Base-by-base conservation (phyloP, 148 eudicot species). In the Arbutus unedo region DNA sequence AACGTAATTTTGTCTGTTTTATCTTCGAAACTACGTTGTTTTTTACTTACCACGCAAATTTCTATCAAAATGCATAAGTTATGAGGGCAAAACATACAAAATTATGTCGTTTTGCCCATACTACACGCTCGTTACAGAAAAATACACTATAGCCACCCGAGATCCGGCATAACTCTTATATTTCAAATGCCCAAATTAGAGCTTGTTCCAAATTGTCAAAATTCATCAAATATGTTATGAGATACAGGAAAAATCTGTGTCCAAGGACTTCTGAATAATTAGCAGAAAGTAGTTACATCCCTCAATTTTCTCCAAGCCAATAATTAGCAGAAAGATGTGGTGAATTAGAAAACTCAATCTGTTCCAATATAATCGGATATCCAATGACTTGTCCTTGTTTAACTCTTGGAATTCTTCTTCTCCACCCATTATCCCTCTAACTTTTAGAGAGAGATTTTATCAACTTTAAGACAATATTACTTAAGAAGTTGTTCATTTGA, bases 341-440 rank as follows among this genome's bases (percentile, higher is more conserved):
- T 62, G 66, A 59, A 59, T 19, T 4, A 59, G 13, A 59, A 59
- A 11, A 9, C 21, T 59, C 23, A 6, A 19, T 59, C n/a, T 43
- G 19, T 5, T 53, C 55, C 84, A 38, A 41, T 25, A 38, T 50
- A 76, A 64, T 50, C 75, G 84, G 80, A 25, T 8, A 64, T 62
- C 19, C 80, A 50, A 47, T 19, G 13, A 82, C 72, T 44, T 73
- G 50, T 51, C 64, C 64, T 54, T 9, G 38, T 31, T 31, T 31
- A 31, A 31, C 38, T 31, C 38, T 31, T 25, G 41, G 23, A 64
- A 10, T 10, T 64, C 70, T 23, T 66, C 71, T 66, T 66, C 71
- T 66, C 71, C 71, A 25, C 43, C 71, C 71, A 31, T 4, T 66
- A 16, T 31, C 38, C 1, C 38, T 31, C 16, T 21, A 3, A 7